A percentile compares a stretch with the other conserved stretches of the same genome.
Conservation (phyloP, 1,139 yeast species). For the Lodderomyces parapsilosis region DNA sequence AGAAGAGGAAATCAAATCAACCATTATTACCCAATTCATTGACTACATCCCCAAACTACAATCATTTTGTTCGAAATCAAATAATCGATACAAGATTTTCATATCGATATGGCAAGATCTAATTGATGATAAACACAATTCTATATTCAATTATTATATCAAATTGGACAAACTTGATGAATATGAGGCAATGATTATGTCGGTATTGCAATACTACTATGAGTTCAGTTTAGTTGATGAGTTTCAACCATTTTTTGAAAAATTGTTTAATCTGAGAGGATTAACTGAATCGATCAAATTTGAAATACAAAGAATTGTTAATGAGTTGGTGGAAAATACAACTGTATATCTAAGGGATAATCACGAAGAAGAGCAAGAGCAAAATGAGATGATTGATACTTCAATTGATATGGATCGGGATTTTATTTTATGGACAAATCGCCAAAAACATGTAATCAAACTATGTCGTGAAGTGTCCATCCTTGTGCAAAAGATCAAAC, state of each 20-base stretch:
- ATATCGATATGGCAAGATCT: conserved; percentile 32
- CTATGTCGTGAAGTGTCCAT: conserved; percentile 17
- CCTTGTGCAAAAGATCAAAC: conserved; percentile 25
- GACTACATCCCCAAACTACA: conserved; percentile 24
- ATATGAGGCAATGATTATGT: conserved; percentile 26
- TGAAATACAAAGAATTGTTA: conserved; percentile 24
- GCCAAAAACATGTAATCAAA: conserved; percentile 20
- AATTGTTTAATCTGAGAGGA: conserved; percentile 11
- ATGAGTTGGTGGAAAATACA: conserved; percentile 17
- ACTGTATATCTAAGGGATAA: conserved; percentile 11
- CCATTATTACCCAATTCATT: conserved; percentile 22
- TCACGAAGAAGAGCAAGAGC: conserved; percentile 1
- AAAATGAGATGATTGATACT: neutral
- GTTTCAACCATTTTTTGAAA: conserved; percentile 19
- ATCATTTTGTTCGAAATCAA: conserved; percentile 21
- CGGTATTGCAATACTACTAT: conserved; percentile 26
- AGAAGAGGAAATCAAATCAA: conserved; percentile 16
- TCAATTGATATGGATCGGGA: neutral
- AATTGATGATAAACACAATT: conserved; percentile 15
- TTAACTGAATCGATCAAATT: conserved; percentile 25
- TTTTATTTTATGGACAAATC: neutral
- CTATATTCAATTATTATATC: conserved; percentile 20
- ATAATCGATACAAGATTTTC: conserved; percentile 21
- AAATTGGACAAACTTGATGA: conserved; percentile 24
- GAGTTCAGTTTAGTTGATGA: conserved; percentile 16